Percentiles rank a stretch among this genome's conserved stretches.
phyloP scores from a whole-genome alignment of 495 filamentous ascomycete genomes.

The Platismatia glauca region DNA sequence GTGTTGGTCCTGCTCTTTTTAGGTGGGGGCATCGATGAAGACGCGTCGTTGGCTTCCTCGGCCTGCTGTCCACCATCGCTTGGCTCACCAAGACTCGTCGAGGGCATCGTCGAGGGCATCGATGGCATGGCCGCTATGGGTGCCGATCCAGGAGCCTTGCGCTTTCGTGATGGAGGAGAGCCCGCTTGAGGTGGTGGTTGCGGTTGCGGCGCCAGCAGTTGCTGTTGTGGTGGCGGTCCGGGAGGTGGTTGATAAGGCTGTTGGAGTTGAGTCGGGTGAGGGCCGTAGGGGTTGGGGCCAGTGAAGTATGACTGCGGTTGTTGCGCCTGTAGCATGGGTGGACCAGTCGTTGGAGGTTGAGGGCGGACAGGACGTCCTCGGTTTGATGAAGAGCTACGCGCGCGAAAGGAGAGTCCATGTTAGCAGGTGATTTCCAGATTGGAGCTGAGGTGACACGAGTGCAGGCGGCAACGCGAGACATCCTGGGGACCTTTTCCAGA shows the following conservation, averaged over 20 bases:
- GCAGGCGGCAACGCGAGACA: constrained; percentile 10
- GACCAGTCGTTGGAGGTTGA: constrained; percentile 11
- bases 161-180: constrained; percentile 38
- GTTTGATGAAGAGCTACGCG: constrained; percentile 15
- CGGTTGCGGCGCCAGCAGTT: constrained; percentile 31
- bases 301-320: constrained; percentile 32
- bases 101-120: constrained; percentile 29
- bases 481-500: neutral
- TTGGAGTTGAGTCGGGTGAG: constrained; percentile 15
- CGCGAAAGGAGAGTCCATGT: constrained; percentile 9
- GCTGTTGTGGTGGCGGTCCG: constrained; percentile 36
- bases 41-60: constrained; percentile 26
- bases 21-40: constrained; percentile 43
- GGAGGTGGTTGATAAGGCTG: constrained; percentile 31
- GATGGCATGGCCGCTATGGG: constrained; percentile 22
- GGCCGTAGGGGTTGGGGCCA: constrained; percentile 19
- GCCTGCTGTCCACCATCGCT: constrained; percentile 29
- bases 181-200: constrained; percentile 32
- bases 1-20: constrained; percentile 91
- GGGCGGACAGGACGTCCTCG: constrained; percentile 18
- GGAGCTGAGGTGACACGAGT: constrained; percentile 1
- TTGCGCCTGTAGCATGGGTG: constrained; percentile 34
- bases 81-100: constrained; percentile 25
- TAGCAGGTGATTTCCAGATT: neutral
- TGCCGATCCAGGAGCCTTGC: constrained; percentile 31